Percentiles rank a stretch among this genome's conserved stretches.
These are phyloP conservation scores for Eucalyptus marginata DNA, from an alignment of 345 rosid species.

Conservation along the genomic window DNA sequence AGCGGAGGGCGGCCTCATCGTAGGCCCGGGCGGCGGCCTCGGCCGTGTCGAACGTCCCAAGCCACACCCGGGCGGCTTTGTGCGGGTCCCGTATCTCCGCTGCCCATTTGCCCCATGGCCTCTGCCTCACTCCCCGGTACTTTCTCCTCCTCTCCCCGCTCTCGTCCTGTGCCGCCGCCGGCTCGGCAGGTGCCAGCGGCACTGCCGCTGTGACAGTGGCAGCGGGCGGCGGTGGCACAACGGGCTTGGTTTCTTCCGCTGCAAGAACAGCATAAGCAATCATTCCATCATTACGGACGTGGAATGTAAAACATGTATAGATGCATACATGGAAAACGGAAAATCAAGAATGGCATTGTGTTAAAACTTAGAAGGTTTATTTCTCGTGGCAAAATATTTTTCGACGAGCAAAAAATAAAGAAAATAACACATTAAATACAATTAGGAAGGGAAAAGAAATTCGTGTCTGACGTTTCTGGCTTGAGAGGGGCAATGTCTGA, in stretches of 20 bases:
- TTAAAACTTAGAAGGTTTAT: background rate
- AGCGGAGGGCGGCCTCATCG: conserved; percentile 4
- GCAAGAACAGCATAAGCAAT: background rate
- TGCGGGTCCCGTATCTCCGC: conserved; percentile 7
- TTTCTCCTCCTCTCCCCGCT: background rate
- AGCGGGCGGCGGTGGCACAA: background rate
- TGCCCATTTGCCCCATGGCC: conserved; percentile 12
- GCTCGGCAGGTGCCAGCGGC: background rate
- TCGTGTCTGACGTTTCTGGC: background rate
- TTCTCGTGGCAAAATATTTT: background rate
- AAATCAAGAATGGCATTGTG: background rate
- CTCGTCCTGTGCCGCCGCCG: background rate
- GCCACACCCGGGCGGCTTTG: conserved; percentile 10
- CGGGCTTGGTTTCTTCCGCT: background rate
- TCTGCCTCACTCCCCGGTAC: conserved; percentile 7
- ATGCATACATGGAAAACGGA: background rate
- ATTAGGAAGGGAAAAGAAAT: background rate
- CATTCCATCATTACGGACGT: background rate
- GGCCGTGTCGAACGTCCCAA: conserved; percentile 1
- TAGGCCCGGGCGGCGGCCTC: conserved; percentile 7
- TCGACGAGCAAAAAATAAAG: background rate
- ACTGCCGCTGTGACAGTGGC: background rate
- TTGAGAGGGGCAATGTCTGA: background rate
- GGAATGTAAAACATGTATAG: background rate
- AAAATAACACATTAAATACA: background rate